phyloP scores from a whole-genome alignment of 345 rosid genomes.

The Ceriops tagal region DNA sequence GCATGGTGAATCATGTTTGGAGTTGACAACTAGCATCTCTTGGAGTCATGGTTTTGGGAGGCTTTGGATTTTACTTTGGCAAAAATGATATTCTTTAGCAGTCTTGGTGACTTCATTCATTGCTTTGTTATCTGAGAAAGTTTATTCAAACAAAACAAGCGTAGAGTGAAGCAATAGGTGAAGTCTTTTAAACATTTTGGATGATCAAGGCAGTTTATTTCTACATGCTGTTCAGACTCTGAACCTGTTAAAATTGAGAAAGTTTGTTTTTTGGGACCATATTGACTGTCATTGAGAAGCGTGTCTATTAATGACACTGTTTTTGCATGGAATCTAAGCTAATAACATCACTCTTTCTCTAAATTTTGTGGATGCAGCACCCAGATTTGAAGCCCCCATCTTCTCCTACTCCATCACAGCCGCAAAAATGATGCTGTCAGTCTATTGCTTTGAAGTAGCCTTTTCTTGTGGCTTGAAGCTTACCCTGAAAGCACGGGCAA shows the following conservation, averaged over 20 bases:
- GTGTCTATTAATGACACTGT: background rate
- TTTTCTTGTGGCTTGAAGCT: background rate
- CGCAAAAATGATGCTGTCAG: slow-evolving; percentile 15
- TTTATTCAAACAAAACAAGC: too few relatives aligned
- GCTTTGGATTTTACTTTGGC: background rate
- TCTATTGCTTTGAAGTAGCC: background rate
- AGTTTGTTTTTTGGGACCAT: too few relatives aligned
- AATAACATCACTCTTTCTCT: too few relatives aligned
- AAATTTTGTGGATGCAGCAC: slow-evolving; percentile 28
- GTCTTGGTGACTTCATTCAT: background rate
- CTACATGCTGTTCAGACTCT: too few relatives aligned
- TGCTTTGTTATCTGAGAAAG: too few relatives aligned
- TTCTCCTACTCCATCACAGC: slow-evolving; percentile 54
- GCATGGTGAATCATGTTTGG: background rate
- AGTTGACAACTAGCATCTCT: background rate
- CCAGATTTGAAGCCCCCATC: slow-evolving; percentile 61
- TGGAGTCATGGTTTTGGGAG: background rate
- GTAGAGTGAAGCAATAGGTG: too few relatives aligned
- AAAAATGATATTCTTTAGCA: background rate
- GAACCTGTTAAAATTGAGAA: too few relatives aligned
- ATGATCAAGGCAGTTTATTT: too few relatives aligned
- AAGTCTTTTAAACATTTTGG: too few relatives aligned
- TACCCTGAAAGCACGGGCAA: background rate
- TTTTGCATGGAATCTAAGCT: background rate
- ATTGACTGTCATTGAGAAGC: background rate